Conservation (phyloP, 2,329 filamentous ascomycete genomes). For the Neofusicoccum laricinum region DNA sequence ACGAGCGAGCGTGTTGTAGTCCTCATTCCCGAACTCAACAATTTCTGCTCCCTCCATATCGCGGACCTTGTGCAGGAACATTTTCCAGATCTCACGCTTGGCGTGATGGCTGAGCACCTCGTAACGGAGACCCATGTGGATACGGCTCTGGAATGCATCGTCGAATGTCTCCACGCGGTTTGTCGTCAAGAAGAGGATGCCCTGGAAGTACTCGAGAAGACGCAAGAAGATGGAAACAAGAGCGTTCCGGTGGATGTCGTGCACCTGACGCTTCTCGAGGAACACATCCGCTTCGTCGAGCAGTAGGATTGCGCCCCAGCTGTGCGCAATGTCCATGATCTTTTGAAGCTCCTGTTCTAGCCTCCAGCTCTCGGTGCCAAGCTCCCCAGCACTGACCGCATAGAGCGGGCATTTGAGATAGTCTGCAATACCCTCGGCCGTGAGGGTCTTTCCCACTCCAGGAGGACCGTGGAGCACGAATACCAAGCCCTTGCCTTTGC, state of each 20-base stretch:
- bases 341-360: constrained; percentile 77
- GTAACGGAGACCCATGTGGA: constrained; percentile 81
- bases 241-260: constrained; percentile 81
- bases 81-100: constrained; percentile 76
- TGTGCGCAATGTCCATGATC: constrained; percentile 80
- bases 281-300: constrained; percentile 67
- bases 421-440: constrained; percentile 82
- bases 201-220: constrained; percentile 74
- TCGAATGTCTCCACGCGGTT: constrained; percentile 88
- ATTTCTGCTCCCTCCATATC: constrained; percentile 54
- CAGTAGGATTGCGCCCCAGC: constrained; percentile 80
- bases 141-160: constrained; percentile 83
- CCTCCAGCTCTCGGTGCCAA: constrained; percentile 71
- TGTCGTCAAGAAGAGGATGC: constrained; percentile 27
- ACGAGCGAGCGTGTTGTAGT: constrained; percentile 64
- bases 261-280: constrained; percentile 75
- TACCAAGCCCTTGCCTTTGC: constrained; percentile 84
- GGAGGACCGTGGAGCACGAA: constrained; percentile 80
- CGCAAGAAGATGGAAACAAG: constrained; percentile 85
- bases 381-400: constrained; percentile 76
- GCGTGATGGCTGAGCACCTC: constrained; percentile 70
- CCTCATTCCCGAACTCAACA: constrained; percentile 62
- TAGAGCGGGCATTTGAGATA: constrained; percentile 78
- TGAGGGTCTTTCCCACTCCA: constrained; percentile 85
- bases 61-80: constrained; percentile 74